A percentile compares a stretch with the other conserved stretches of the same genome.
phyloP scores from a whole-genome alignment of 1,139 yeast species.

The Geotrichum klebahnii region DNA sequence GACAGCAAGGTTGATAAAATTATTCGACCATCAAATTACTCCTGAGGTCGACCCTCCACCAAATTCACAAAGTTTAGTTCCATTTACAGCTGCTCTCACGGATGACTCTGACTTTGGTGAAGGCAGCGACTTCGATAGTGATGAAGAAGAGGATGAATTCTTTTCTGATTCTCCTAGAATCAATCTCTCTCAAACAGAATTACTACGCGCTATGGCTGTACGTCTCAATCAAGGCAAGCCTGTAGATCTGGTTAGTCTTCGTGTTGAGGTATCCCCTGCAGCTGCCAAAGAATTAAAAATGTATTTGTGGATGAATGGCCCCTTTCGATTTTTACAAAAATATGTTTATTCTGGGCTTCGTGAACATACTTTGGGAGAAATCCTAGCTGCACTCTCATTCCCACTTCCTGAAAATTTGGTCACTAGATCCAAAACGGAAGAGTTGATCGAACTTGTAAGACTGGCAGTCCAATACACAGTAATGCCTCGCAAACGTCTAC shows the following conservation, averaged over 20 bases:
- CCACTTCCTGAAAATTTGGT: constrained; percentile 33
- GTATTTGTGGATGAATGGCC: constrained; percentile 59
- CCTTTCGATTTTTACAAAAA: constrained; percentile 52
- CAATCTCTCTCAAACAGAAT: constrained; percentile 25
- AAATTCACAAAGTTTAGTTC: constrained; percentile 11
- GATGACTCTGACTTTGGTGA: constrained; percentile 21
- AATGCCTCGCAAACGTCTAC: constrained; percentile 33
- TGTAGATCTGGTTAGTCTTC: constrained; percentile 19
- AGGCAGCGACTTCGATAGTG: constrained; percentile 23
- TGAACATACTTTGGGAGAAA: constrained; percentile 45
- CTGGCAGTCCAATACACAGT: constrained; percentile 35
- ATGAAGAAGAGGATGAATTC: constrained; percentile 20
- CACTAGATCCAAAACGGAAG: constrained; percentile 13
- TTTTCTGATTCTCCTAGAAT: constrained; percentile 8
- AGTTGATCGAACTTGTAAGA: constrained; percentile 15
- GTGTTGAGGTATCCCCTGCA: constrained; percentile 39
- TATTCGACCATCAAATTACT: constrained; percentile 6
- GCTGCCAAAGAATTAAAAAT: constrained; percentile 51
- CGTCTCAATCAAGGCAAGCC: constrained; percentile 25
- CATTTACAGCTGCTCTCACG: constrained; percentile 12
- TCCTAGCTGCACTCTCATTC: constrained; percentile 42
- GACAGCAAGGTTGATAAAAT: constrained; percentile 1
- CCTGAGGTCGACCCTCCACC: constrained; percentile 1
- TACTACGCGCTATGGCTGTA: constrained; percentile 31
- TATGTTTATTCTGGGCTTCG: constrained; percentile 57